Conservation (phyloP, 305 asterid species). For the Coffea humblotiana region DNA sequence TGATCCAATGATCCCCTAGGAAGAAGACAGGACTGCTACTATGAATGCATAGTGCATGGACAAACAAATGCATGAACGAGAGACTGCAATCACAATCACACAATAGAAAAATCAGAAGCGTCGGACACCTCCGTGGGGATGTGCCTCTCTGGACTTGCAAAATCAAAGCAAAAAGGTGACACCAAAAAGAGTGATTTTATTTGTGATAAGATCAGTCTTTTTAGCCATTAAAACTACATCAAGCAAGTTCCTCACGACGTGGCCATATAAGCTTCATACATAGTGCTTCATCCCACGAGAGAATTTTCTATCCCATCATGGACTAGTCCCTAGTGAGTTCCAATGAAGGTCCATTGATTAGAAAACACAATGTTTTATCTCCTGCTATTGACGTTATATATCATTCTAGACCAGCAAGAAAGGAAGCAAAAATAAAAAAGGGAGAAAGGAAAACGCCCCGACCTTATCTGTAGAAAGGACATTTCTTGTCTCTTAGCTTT, state of each 20-base stretch:
- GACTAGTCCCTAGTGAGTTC: conserved; percentile 6
- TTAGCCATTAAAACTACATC: not conserved
- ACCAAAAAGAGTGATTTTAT: conserved; percentile 3
- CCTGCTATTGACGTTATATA: not conserved
- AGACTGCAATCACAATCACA: not conserved
- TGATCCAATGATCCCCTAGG: not conserved
- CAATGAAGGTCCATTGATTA: not conserved
- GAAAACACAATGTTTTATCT: not conserved
- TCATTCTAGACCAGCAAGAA: not conserved
- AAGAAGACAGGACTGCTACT: not conserved
- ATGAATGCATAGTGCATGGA: not conserved
- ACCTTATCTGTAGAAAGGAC: conserved; percentile 9
- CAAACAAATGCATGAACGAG: not conserved
- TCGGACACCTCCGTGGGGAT: not conserved
- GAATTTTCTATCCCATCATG: not conserved
- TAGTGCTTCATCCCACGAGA: conserved; percentile 14
- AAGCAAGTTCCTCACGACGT: conserved; percentile 6
- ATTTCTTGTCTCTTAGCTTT: conserved; percentile 7
- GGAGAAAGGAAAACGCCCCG: not conserved
- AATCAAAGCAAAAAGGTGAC: not conserved
- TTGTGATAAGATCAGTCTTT: conserved; percentile 4
- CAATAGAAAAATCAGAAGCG: not conserved
- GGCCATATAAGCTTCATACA: conserved; percentile 22
- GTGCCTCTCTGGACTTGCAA: not conserved
- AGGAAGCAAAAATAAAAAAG: not conserved